Evolutionary conservation across 2,329 filamentous ascomycete genomes (phyloP), one percentile per base, ranked within the genome.

Genomic region (Cladobotryum mycophilum): DNA sequence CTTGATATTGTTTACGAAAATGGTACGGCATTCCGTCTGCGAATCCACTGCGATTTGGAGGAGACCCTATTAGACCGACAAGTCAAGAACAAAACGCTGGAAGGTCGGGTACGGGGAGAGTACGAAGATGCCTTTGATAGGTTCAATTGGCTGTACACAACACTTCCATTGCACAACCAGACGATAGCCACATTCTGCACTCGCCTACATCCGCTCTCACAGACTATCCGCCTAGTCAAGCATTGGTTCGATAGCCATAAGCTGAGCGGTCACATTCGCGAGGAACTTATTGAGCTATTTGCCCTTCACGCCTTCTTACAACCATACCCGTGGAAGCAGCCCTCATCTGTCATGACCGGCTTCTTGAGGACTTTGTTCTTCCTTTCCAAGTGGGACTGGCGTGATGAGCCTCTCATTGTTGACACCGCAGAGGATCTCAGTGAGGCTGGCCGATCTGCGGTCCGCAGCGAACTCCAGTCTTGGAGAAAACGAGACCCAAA

Each of bases 351-450:
- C 9, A 83, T 84, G 59, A 85, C 86, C 0, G 93, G 88, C 4
- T 92, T 99, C 63, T 70, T 95, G 25, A 83, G 91, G 18, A 88
- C 88, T 1, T 73, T 99, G 1, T 73, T 85, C 33, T 86, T 92
- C 66, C 75, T 99, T 13, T 82, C 90, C 1, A 79, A 83, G 40
- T 99, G 93, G 90, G 89, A 97, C 65, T 99, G 93, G 93, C 82
- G 88, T 25, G 76, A 84, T 7, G 85, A 90, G 48, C 87, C 93
- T 1, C 75, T 97, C 33, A 76, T 96, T 34, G 76, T 96, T 22
- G 89, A 96, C 65, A 66, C 68, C 5, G 79, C 82, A 11, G 79
- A 76, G 53, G 79, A 82, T 13, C 75, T 95, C 62, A 79, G 79
- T 7, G 68, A 74, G 7, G 72, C 79, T 11, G 81, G 86, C 30